Evolutionary conservation across 805 yeast species (phyloP).

Genomic region (Tetrapisispora fleetii): DNA sequence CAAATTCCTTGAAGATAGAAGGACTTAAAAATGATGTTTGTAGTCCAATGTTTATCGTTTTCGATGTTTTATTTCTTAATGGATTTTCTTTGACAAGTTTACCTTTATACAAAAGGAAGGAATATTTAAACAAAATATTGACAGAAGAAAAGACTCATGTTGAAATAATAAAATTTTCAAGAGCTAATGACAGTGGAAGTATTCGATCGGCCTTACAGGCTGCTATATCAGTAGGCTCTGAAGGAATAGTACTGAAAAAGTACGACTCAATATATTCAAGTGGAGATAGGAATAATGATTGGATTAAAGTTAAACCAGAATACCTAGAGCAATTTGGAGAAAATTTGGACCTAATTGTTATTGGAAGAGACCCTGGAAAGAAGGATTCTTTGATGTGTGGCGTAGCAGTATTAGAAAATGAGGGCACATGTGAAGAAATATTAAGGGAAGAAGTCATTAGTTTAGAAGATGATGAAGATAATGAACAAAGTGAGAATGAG

Average conservation of each 20-base stretch:
- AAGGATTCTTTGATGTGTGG: constrained; percentile 72
- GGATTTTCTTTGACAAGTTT: constrained; percentile 48
- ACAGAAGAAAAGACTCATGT: constrained; percentile 34
- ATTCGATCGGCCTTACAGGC: constrained; percentile 45
- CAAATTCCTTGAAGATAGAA: constrained; percentile 39
- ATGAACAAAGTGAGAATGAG: not conserved
- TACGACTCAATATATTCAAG: constrained; percentile 47
- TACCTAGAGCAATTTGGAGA: constrained; percentile 81
- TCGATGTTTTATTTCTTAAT: constrained; percentile 66
- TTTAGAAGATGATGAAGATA: not conserved
- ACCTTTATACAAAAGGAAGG: constrained; percentile 48
- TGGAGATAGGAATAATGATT: constrained; percentile 51
- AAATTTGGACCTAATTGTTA: constrained; percentile 65
- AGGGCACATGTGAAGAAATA: constrained; percentile 8
- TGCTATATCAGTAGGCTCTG: constrained; percentile 57
- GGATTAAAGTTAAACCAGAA: constrained; percentile 91
- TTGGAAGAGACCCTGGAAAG: constrained; percentile 67
- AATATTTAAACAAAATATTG: constrained; percentile 37
- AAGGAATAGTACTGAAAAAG: constrained; percentile 74
- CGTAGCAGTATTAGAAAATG: constrained; percentile 37
- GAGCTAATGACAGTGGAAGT: constrained; percentile 39
- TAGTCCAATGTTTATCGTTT: constrained; percentile 52
- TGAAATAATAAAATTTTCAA: constrained; percentile 37
- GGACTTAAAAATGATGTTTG: constrained; percentile 31
- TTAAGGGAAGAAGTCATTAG: constrained; percentile 1